phyloP scores from a whole-genome alignment of 441 rosid species.

The Omphalea diandra region DNA sequence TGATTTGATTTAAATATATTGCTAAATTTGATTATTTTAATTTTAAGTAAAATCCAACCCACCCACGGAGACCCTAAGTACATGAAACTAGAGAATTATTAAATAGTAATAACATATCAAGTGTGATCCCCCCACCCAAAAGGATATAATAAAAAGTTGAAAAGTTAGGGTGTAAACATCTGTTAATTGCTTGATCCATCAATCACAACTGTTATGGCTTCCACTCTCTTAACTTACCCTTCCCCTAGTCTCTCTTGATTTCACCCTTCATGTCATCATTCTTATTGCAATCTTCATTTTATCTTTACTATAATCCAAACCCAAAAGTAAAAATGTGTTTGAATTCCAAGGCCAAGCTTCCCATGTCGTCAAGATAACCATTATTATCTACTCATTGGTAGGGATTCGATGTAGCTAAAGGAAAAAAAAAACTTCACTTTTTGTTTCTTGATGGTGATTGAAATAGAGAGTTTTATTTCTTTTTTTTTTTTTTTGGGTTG shows the following conservation, averaged over 20 bases:
- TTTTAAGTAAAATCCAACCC: too few relatives aligned
- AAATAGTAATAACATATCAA: too few relatives aligned
- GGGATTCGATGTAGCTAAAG: slow-evolving; percentile 33
- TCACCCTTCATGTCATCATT: slow-evolving; percentile 8
- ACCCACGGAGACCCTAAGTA: too few relatives aligned
- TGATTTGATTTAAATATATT: too few relatives aligned
- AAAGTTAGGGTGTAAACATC: neutral
- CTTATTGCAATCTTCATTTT: slow-evolving; percentile 21
- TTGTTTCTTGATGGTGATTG: neutral
- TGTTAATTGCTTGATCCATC: slow-evolving; percentile 14
- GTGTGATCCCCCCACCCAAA: neutral
- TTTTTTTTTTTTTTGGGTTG: slow-evolving; percentile 35
- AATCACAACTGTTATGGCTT: slow-evolving; percentile 44
- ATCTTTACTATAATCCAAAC: slow-evolving; percentile 12
- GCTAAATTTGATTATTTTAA: too few relatives aligned
- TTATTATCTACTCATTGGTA: slow-evolving; percentile 30
- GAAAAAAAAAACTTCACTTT: neutral
- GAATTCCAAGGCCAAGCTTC: too few relatives aligned
- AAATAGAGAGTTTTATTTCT: neutral
- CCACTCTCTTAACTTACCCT: slow-evolving; percentile 36
- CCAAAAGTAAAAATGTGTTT: slow-evolving; percentile 14
- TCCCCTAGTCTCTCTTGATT: slow-evolving; percentile 30
- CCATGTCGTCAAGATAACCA: slow-evolving; percentile 18
- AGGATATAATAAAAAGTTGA: neutral
- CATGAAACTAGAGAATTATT: too few relatives aligned